Evolutionary conservation across 495 filamentous ascomycete genomes (phyloP), one percentile per base, ranked within the genome.

Genomic region (Xylaria venustula): DNA sequence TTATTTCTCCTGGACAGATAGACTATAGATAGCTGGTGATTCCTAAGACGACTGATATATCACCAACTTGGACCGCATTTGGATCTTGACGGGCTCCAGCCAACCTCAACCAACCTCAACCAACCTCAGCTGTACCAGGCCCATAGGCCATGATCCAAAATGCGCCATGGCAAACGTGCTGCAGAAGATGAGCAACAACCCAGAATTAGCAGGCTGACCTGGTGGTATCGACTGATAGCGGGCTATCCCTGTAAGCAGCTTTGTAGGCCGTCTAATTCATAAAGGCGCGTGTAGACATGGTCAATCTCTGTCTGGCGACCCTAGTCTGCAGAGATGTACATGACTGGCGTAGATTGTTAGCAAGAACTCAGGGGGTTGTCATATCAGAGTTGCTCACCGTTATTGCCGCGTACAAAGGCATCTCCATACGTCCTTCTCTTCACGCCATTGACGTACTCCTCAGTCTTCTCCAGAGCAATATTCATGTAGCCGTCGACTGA

Each of bases 401-500:
- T 98, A 73, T 98, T 98, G 61, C 94, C 94, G 66, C 94, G 83
- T 17, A 98, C 88, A 70, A 98, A 98, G 28, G 95, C 92, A 79
- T 98, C 94, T 0, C 95, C 94, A 74, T 96, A 98, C 44, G 79
- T 88, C 65, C 90, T 83, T 63, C 86, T 84, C 69, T 91, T 83
- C 59, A 85, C 85, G 25, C 93, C 95, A 69, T 92, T 87, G 50
- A 94, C 88, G 67, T 86, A 92, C 76, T 98, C 95, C 62, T 92
- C 88, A 0, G 92, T 93, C 73, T 96, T 93, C 71, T 98, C 94
- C 2, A 98, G 83, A 19, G 94, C 92, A 64, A 98, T 95, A 73
- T 98, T 98, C 94, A 98, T 98, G 71, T 97, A 98, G 40, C 95
- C 95, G 71, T 98, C 94, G n/a, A 98, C 92, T 0, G 92, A 96